A percentile compares a stretch with the other conserved stretches of the same genome.
Conservation (phyloP, 805 yeast genomes). For the Ogataea philodendri region DNA sequence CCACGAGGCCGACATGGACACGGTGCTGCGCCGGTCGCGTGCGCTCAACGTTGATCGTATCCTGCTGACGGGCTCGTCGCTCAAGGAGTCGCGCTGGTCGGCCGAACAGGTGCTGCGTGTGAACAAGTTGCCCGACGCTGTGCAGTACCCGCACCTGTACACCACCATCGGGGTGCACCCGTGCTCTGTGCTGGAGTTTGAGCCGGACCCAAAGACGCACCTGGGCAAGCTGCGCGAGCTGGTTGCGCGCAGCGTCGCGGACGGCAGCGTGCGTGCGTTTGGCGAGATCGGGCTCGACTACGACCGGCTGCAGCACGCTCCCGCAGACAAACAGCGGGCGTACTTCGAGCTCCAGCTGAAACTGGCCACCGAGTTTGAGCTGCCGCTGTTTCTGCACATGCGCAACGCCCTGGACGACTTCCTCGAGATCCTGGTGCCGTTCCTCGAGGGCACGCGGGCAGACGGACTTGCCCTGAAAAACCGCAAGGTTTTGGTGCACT, state of each 20-base stretch:
- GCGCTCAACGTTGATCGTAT: constrained; percentile 62
- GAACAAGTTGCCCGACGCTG: constrained; percentile 13
- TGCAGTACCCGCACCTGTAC: constrained; percentile 36
- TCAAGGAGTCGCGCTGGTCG: constrained; percentile 64
- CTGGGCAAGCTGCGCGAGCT: constrained; percentile 47
- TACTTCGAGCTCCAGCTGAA: constrained; percentile 77
- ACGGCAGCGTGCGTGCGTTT: constrained; percentile 68
- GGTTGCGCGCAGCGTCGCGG: constrained; percentile 45
- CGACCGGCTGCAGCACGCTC: constrained; percentile 78
- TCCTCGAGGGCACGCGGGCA: constrained; percentile 43
- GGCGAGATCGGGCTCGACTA: constrained; percentile 97
- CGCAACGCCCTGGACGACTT: constrained; percentile 84
- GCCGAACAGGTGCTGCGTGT: constrained; percentile 46
- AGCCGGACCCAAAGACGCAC: constrained; percentile 37
- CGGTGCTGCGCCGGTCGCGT: constrained; percentile 66
- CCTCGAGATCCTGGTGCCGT: constrained; percentile 59
- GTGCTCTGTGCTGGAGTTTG: constrained; percentile 68
- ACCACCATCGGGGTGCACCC: constrained; percentile 97
- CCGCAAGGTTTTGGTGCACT: constrained; percentile 81
- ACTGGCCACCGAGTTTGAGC: constrained; percentile 50
- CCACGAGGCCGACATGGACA: constrained; percentile 65
- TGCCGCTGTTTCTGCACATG: constrained; percentile 90
- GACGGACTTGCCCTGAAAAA: constrained; percentile 32
- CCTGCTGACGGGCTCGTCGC: constrained; percentile 81
- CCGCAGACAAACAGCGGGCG: constrained; percentile 60